Evolutionary conservation across 1,284 basidiomycete species (phyloP).

Genomic region (Salmacisia buchloeana): DNA sequence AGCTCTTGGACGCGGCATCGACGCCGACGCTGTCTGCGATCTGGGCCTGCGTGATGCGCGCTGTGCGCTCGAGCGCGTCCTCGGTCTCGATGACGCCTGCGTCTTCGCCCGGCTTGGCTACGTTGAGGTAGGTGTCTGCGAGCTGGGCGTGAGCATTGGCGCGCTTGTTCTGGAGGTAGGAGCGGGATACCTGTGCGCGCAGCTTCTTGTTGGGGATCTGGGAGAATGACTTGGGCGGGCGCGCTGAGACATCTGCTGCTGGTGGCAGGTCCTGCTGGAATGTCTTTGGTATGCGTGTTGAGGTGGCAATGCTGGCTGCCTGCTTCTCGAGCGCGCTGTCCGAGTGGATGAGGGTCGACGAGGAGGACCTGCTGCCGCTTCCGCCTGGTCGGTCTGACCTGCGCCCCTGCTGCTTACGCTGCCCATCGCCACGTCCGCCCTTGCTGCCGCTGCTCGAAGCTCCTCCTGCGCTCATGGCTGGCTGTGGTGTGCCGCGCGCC

Average conservation of each 20-base stretch:
- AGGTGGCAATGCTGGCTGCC: slow-evolving; percentile 30
- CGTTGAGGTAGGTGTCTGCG: slow-evolving; percentile 46
- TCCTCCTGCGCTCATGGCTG: too few relatives aligned
- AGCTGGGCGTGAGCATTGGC: slow-evolving; percentile 40
- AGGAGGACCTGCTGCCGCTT: too few relatives aligned
- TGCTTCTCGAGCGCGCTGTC: slow-evolving; percentile 31
- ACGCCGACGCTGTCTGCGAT: slow-evolving; percentile 66
- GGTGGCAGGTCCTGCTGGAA: slow-evolving; percentile 33
- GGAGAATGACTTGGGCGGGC: slow-evolving; percentile 36
- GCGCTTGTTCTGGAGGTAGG: slow-evolving; percentile 35
- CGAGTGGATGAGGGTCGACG: not conserved
- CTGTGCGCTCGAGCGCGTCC: slow-evolving; percentile 76
- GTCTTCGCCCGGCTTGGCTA: slow-evolving; percentile 52
- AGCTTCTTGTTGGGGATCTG: slow-evolving; percentile 47
- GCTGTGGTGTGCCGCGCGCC: too few relatives aligned
- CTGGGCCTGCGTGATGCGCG: slow-evolving; percentile 77
- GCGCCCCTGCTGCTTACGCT: too few relatives aligned
- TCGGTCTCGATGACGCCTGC: slow-evolving; percentile 69
- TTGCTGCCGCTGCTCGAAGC: too few relatives aligned
- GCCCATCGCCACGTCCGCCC: too few relatives aligned
- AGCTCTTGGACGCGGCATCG: slow-evolving; percentile 68
- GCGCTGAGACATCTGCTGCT: slow-evolving; percentile 24
- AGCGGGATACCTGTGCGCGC: slow-evolving; percentile 37
- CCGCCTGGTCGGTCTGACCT: too few relatives aligned
- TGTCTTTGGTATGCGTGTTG: slow-evolving; percentile 40